These are phyloP conservation scores for Leptographium procerum DNA, from an alignment of 2,329 filamentous ascomycete genomes.

Conservation along the genomic window DNA sequence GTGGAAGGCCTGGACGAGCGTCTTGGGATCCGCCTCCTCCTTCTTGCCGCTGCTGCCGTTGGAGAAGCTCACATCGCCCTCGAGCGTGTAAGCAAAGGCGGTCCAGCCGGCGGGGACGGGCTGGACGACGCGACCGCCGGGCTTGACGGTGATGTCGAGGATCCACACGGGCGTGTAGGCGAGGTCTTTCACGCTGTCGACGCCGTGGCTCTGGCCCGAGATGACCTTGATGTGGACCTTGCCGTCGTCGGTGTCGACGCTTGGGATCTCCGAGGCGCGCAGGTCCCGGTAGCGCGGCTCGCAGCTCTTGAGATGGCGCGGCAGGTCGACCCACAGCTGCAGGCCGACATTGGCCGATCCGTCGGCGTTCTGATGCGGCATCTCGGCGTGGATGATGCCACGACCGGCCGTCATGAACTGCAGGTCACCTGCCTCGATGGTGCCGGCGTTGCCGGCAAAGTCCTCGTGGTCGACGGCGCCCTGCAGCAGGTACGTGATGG, in stretches of 20 bases:
- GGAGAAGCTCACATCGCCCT: constrained; percentile 57
- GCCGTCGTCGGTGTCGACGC: constrained; percentile 57
- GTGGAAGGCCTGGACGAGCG: constrained; percentile 58
- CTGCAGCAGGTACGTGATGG: constrained; percentile 78
- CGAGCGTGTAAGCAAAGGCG: constrained; percentile 77
- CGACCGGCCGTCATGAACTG: constrained; percentile 96
- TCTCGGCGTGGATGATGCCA: constrained; percentile 91
- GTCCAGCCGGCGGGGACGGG: constrained; percentile 73
- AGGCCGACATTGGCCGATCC: constrained; percentile 72
- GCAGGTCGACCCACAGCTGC: constrained; percentile 93
- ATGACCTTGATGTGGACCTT: constrained; percentile 82
- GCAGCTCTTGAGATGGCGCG: constrained; percentile 68
- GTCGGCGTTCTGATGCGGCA: constrained; percentile 71
- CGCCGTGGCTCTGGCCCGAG: constrained; percentile 69
- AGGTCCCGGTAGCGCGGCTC: constrained; percentile 90
- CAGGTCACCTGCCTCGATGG: constrained; percentile 74
- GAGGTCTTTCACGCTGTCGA: constrained; percentile 79
- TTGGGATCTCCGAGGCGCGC: constrained; percentile 65
- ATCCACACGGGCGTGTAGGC: constrained; percentile 96
- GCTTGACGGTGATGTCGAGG: constrained; percentile 68
- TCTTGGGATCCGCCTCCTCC: constrained; percentile 22
- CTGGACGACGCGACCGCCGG: constrained; percentile 69
- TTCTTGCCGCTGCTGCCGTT: constrained; percentile 31
- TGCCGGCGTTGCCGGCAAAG: constrained; percentile 76
- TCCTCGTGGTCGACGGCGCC: constrained; percentile 88